Conservation (phyloP, 169 alveolate genomes). For the Neospora caninum region DNA sequence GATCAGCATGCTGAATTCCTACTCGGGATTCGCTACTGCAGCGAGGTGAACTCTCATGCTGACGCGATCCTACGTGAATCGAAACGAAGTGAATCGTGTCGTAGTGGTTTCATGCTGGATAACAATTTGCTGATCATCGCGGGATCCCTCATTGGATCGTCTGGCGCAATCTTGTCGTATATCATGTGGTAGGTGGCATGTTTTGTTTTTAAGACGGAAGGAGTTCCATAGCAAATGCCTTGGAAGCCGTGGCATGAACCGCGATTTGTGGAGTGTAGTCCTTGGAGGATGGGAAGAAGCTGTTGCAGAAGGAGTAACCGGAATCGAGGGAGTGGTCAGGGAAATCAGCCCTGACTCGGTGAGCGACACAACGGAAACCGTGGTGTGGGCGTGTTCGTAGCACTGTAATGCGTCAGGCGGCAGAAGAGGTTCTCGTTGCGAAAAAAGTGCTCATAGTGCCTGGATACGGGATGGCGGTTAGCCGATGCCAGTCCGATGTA, state of each 20-base stretch:
- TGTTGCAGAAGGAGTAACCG: constrained; percentile 71
- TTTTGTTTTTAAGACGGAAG: not conserved
- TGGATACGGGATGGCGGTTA: constrained; percentile 95
- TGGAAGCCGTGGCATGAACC: constrained; percentile 88
- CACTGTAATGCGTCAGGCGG: constrained; percentile 72
- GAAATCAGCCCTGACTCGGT: constrained; percentile 65
- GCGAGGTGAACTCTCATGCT: constrained; percentile 75
- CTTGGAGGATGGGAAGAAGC: constrained; percentile 90
- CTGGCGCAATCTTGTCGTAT: constrained; percentile 94
- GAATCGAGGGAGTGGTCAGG: constrained; percentile 66
- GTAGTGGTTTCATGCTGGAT: constrained; percentile 83
- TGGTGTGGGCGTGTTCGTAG: not conserved
- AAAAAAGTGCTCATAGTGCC: constrained; percentile 90
- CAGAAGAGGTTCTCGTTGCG: constrained; percentile 84
- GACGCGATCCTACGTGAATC: no score
- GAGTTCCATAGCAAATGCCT: not conserved
- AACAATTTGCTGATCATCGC: constrained; percentile 90
- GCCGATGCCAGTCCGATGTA: constrained; percentile 71
- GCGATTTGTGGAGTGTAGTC: constrained; percentile 87
- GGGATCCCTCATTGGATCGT: constrained; percentile 94
- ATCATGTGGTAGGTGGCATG: constrained; percentile 89
- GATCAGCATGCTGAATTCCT: constrained; percentile 92
- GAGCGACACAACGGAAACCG: not conserved
- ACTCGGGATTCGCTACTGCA: constrained; percentile 93
- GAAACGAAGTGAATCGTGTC: not conserved